Evolutionary conservation across 495 filamentous ascomycete genomes (phyloP), one percentile per base, ranked within the genome.

Genomic region (Penicillium cinerascens): DNA sequence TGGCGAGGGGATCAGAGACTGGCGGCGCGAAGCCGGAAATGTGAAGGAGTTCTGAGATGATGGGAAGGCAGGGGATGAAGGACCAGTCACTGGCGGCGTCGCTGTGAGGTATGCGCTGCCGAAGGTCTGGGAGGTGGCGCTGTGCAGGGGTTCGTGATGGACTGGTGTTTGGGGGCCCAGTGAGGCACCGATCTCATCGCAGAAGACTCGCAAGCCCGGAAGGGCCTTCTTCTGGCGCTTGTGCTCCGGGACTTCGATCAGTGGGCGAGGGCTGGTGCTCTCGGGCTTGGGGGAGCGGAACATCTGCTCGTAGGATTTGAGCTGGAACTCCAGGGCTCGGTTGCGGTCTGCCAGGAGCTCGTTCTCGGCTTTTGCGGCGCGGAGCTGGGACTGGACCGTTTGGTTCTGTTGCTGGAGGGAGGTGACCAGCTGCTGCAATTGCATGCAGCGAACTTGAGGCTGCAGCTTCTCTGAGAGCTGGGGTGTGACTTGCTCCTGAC

Each of bases 401-500:
- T 76, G 71, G 46, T 73, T 69, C 40, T 77, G 69, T 36, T 73
- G 67, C 55, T 77, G 71, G 20, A 74, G 66, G 48, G 60, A 69
- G 35, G 57, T 45, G 37, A 72, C 59, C 33, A 66, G 48, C 44
- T 73, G 69, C 51, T 76, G 70, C 22, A 75, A 55, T 47, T 75
- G 72, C 69, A 73, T 72, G 64, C 68, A 73, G 49, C 70, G 70
- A 13, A 76, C 51, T 33, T 75, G 69, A 6, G 69, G 65, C 60
- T 75, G 72, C 26, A 76, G 63, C 55, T 69, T 74, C 44, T 74
- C 72, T 1, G 72, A 66, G 10, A 74, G 60, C 35, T 77, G 68
- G 9, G 72, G 71, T 42, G 69, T 60, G 40, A 73, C 64, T 47
- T 75, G 70, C 50, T 72, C 72, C 52, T 68, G 64, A 42, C 66